A percentile compares a stretch with the other conserved stretches of the same genome.
phyloP scores from a whole-genome alignment of 2,329 filamentous ascomycete genomes.

The Phialocephala subalpina region DNA sequence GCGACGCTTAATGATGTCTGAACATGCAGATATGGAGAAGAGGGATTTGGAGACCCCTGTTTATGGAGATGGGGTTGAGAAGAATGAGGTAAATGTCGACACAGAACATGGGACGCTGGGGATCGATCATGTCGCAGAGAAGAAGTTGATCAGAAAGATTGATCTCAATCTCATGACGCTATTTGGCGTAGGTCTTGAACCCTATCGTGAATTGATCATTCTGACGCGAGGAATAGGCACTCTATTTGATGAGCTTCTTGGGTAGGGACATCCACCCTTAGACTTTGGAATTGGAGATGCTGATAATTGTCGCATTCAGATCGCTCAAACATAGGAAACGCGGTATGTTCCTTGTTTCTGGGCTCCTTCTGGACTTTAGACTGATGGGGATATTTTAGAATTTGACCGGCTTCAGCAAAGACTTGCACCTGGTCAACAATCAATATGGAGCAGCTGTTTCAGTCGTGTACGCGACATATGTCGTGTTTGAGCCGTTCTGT shows the following conservation, averaged over 20 bases:
- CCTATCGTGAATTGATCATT: neutral
- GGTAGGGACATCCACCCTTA: neutral
- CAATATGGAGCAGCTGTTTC: constrained; percentile 15
- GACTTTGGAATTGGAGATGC: neutral
- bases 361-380: too few species aligned
- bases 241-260: constrained; percentile 18
- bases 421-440: constrained; percentile 12
- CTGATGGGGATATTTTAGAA: neutral
- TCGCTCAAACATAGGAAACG: constrained; percentile 14
- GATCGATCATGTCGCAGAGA: constrained; percentile 9
- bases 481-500: constrained; percentile 16
- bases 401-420: constrained; percentile 15
- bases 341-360: neutral
- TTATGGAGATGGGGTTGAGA: neutral
- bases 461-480: constrained; percentile 18
- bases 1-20: constrained; percentile 2
- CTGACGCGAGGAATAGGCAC: neutral
- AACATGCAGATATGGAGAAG: neutral
- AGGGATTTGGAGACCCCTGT: neutral
- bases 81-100: neutral
- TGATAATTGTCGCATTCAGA: neutral
- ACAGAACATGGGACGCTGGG: neutral
- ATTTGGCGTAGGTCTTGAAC: constrained; percentile 6
- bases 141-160: constrained; percentile 16
- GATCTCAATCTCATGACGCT: constrained; percentile 15